Percentiles rank a stretch among this genome's conserved stretches.
Evolutionary conservation across 257 asterid genomes (phyloP).

Genomic region (Paraleonurus japonicus): DNA sequence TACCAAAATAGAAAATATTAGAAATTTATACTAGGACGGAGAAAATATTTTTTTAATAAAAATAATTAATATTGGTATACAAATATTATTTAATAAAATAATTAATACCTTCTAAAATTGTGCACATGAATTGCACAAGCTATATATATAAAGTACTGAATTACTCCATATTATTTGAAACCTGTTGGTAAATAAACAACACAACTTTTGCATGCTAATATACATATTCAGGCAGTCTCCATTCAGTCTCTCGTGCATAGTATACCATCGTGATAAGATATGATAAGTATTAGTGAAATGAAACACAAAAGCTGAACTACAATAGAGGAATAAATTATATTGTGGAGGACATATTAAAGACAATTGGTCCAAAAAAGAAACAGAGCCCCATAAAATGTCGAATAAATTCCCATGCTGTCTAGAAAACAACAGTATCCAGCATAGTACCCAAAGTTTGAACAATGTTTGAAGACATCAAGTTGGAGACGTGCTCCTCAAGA

Average conservation of each 20-base stretch:
- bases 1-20: no score
- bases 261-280: background rate
- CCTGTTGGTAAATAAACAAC: no score
- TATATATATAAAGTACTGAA: no score
- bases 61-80: no score
- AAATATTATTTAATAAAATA: no score
- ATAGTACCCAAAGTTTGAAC: slow-evolving; percentile 86
- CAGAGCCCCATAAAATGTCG: background rate
- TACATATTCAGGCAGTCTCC: background rate
- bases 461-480: slow-evolving; percentile 95
- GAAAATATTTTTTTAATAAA: no score
- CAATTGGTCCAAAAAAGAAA: background rate
- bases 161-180: no score
- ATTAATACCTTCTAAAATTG: no score
- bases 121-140: no score
- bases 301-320: background rate
- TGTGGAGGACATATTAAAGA: background rate
- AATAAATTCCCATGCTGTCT: slow-evolving; percentile 1
- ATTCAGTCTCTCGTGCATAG: background rate
- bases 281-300: background rate
- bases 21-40: no score
- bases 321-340: background rate
- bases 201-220: background rate
- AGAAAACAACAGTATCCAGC: slow-evolving; percentile 94
- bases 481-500: slow-evolving; percentile 88